phyloP scores from a whole-genome alignment of 2,329 filamentous ascomycete genomes.

The Septoria petroselini region DNA sequence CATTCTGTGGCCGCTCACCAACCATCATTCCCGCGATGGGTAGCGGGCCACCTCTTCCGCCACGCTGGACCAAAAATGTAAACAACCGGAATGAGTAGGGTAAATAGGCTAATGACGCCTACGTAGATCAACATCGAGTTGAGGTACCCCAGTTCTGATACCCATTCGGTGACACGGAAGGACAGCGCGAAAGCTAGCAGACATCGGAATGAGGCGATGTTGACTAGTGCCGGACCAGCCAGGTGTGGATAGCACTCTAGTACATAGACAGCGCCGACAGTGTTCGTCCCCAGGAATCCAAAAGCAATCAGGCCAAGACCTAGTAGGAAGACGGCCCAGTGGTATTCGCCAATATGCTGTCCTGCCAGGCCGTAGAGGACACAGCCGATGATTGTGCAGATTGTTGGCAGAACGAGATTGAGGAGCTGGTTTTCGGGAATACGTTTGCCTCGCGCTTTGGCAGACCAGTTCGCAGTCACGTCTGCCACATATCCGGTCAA shows the following conservation, averaged over 20 bases:
- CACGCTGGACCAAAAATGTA: slow-evolving; percentile 28
- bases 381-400: slow-evolving; percentile 30
- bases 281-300: slow-evolving; percentile 35
- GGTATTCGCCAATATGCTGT: slow-evolving; percentile 23
- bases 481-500: slow-evolving; percentile 32
- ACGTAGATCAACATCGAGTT: slow-evolving; percentile 34
- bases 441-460: slow-evolving; percentile 30
- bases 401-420: slow-evolving; percentile 31
- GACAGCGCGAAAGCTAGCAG: slow-evolving; percentile 34
- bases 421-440: slow-evolving; percentile 34
- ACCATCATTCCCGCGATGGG: slow-evolving; percentile 11
- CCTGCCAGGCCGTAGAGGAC: slow-evolving; percentile 34
- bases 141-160: slow-evolving; percentile 31
- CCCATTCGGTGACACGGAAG: slow-evolving; percentile 33
- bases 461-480: slow-evolving; percentile 30
- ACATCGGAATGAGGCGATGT: slow-evolving; percentile 35
- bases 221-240: slow-evolving; percentile 35
- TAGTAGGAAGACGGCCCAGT: slow-evolving; percentile 31
- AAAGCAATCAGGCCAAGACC: slow-evolving; percentile 34
- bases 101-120: slow-evolving; percentile 29
- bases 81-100: slow-evolving; percentile 30
- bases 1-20: no score
- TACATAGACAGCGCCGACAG: slow-evolving; percentile 35
- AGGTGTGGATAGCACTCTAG: slow-evolving; percentile 36
- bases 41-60: slow-evolving; percentile 27